Evolutionary conservation across 192 early-diverging fungal genomes (phyloP), one percentile per base, ranked within the genome.

Genomic region (Linnemannia zychae): DNA sequence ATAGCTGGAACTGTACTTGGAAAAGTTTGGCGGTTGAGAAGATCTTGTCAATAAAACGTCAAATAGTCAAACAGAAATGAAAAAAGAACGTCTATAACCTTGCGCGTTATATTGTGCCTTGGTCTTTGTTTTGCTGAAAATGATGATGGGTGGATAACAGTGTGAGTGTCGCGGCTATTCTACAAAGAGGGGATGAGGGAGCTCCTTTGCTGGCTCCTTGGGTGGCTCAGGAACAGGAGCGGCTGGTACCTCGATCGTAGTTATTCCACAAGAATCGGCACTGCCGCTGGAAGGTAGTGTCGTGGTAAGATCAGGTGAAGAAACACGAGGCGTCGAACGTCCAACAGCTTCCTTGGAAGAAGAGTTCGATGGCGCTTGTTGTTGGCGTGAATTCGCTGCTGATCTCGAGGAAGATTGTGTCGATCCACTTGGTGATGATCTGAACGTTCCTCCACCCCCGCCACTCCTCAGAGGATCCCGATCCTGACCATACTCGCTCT

Each of bases 171-270:
- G 57, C 28, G 46, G 28, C 70, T 84, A 84, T 74, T 84, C 81
- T 77, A 84, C 76, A 74, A 84, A 84, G 31, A 84, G 81, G 52
- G 81, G 81, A 31, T 84, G 81, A 1, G 81, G 81, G 36, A 84
- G 66, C 40, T 84, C 76, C 72, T 84, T 84, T 3, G 74, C 53
- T 13, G 72, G 76, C 24, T 67, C 81, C 34, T 78, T 77, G 28
- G 60, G 72, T 11, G 67, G 81, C 20, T 74, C 81, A 3, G 71
- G 52, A 13, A 24, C 49, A 20, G 71, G 49, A 5, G 34, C 28
- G 57, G 24, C 28, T 9, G 57, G 57, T 2, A 3, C 13, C 57
- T 63, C 57, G 24, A 33, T 63, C 69, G 6, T 48, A 22, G 40
- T 13, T 71, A 22, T 20, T 28, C n/a, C 69, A 46, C 69, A 17